Evolutionary conservation across 2,329 filamentous ascomycete species (phyloP).

Genomic region (Keithomyces neogunnii): DNA sequence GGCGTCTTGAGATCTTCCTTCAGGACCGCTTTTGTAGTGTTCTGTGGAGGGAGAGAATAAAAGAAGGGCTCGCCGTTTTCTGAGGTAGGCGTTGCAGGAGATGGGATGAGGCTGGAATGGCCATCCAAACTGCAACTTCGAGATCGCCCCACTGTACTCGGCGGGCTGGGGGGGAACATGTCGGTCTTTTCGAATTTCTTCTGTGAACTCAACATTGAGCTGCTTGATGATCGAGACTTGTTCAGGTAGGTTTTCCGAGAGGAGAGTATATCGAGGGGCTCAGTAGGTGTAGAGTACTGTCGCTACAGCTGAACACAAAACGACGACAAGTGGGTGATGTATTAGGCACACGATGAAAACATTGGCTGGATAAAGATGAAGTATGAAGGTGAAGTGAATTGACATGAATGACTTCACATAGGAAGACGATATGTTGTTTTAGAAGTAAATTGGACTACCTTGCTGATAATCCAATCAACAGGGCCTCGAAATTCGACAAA

Average conservation of each 20-base stretch:
- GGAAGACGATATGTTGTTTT: no score
- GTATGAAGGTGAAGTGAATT: no score
- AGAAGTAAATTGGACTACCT: no score
- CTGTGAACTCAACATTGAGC: not conserved
- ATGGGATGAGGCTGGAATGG: not conserved
- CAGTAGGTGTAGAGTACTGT: no score
- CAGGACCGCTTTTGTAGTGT: conserved; percentile 53
- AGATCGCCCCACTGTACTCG: conserved; percentile 29
- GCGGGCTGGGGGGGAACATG: conserved; percentile 29
- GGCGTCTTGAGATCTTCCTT: conserved; percentile 76
- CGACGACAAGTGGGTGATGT: no score
- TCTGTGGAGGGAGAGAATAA: conserved; percentile 62
- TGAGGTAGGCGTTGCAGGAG: not conserved
- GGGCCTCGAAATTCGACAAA: no score
- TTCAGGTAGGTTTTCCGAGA: not conserved
- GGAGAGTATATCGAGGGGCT: not conserved
- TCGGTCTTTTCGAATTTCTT: conserved; percentile 2
- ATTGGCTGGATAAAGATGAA: no score
- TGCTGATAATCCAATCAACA: no score
- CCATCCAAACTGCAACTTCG: conserved; percentile 24
- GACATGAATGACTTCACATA: no score
- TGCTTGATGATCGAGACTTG: not conserved
- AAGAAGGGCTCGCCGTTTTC: not conserved
- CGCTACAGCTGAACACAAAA: no score
- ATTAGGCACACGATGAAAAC: no score